Evolutionary conservation across 177 flowering plant species (phyloP), one percentile per base, ranked within the genome.

Genomic region (Telopea speciosissima): DNA sequence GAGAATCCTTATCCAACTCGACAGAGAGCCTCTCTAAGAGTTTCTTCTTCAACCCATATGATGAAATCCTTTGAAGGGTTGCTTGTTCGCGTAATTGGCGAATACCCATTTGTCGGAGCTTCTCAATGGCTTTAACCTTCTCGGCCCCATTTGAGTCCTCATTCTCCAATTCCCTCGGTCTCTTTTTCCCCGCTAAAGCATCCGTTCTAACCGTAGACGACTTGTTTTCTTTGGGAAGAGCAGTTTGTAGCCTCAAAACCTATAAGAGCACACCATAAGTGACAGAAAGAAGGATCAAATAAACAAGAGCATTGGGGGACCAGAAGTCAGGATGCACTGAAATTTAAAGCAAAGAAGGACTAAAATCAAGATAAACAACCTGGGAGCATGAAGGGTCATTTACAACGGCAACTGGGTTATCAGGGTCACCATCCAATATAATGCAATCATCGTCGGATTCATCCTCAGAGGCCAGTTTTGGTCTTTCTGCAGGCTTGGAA

Each of bases 371-470:
- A 33, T 33, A 33, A 33, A 33, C 40, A 33, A 33, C 8, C 40
- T 33, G 5, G 40, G 40, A 33, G 8, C 40, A 33, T 5, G 40
- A 33, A 33, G 40, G 7, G 49, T 75, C 83, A 45, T 79, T 75
- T 36, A 31, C 82, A 10, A 63, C 76, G 0, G 74, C 44, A 14
- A 79, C 79, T 5, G 81, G 74, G 60, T 85, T 85, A 69, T 90
- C 92, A 0, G 98, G 98, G 65, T 93, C 98, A n/a, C 87, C 87
- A 26, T 90, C 98, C 81, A 93, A 78, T 31, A 93, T 67, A 75
- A 87, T 80, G 68, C 96, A 92, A 58, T 92, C 98, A 67, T 89
- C 94, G 68, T 92, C 92, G 19, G 69, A 85, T 8, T 74, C 81
- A 22, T 68, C 78, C 58, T 12, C 70, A 24, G 56, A 73, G 31